phyloP scores from a whole-genome alignment of 495 filamentous ascomycete species.

The Hapsidospora chrysogenum region DNA sequence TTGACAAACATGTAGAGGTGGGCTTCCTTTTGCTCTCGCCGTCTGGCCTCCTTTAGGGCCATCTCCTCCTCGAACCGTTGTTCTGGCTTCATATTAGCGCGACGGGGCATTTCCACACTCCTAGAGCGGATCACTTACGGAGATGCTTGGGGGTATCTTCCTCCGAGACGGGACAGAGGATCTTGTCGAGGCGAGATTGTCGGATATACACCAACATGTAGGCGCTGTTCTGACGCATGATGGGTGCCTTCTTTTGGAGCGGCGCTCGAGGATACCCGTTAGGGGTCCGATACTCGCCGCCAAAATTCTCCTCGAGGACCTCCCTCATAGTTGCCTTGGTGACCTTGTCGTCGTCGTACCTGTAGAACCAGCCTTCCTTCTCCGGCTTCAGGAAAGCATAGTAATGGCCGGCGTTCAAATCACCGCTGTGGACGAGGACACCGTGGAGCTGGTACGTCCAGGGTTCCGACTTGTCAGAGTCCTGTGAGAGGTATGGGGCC shows the following conservation, averaged over 20 bases:
- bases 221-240: slow-evolving; percentile 48
- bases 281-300: slow-evolving; percentile 61
- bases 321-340: slow-evolving; percentile 84
- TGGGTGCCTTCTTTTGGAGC: slow-evolving; percentile 24
- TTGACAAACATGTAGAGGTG: slow-evolving; percentile 78
- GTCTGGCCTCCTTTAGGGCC: slow-evolving; percentile 49
- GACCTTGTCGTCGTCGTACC: slow-evolving; percentile 92
- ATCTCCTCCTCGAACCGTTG: slow-evolving; percentile 63
- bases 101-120: slow-evolving; percentile 8
- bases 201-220: slow-evolving; percentile 99
- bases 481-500: slow-evolving; percentile 67
- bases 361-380: slow-evolving; percentile 88
- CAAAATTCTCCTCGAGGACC: slow-evolving; percentile 91
- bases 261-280: slow-evolving; percentile 19
- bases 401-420: slow-evolving; percentile 96
- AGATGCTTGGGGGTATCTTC: slow-evolving; percentile 75
- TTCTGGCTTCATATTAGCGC: slow-evolving; percentile 25
- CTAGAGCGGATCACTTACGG: slow-evolving; percentile 26
- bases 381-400: slow-evolving; percentile 92
- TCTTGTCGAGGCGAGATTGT: slow-evolving; percentile 61
- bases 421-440: slow-evolving; percentile 90
- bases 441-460: slow-evolving; percentile 89
- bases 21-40: slow-evolving; percentile 82
- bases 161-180: slow-evolving; percentile 56
- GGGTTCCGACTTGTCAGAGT: slow-evolving; percentile 74